Percentiles rank a stretch among this genome's conserved stretches.
These are phyloP conservation scores for Acanthamoeba divionensis DNA, from an alignment of 208 protist species.

Conservation along the genomic window DNA sequence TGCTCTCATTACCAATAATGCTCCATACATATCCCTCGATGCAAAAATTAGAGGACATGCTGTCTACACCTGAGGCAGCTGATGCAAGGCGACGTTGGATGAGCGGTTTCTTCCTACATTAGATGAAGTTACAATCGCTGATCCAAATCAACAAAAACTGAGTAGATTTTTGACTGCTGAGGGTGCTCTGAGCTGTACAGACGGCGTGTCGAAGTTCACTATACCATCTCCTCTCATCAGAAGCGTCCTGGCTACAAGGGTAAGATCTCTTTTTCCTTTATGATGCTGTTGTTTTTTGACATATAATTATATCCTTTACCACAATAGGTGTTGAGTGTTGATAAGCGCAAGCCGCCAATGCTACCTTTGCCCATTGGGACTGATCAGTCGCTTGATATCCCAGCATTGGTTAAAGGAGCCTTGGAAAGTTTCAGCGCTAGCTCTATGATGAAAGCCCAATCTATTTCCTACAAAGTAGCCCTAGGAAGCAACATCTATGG, in stretches of 20 bases:
- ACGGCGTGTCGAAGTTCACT: neutral
- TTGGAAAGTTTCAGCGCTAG: too few species aligned
- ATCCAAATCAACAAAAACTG: neutral
- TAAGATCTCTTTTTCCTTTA: too few species aligned
- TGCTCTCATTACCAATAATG: neutral
- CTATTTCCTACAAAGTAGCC: too few species aligned
- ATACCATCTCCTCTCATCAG: neutral
- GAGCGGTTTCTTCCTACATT: neutral
- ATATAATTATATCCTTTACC: too few species aligned
- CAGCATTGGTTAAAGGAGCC: too few species aligned
- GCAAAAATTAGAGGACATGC: neutral
- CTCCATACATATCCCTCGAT: neutral
- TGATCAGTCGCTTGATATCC: too few species aligned
- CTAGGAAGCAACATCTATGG: too few species aligned
- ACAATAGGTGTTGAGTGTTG: too few species aligned
- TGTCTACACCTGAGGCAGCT: neutral
- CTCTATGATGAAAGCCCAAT: too few species aligned
- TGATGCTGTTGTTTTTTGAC: too few species aligned
- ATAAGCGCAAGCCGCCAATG: too few species aligned
- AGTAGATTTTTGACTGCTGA: neutral
- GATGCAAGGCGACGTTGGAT: neutral
- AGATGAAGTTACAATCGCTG: neutral
- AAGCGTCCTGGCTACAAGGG: neutral
- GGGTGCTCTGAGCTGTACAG: neutral
- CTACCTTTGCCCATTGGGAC: too few species aligned